Base-by-base conservation (phyloP, 2,329 filamentous ascomycete species). In the Sporothrix mexicana region DNA sequence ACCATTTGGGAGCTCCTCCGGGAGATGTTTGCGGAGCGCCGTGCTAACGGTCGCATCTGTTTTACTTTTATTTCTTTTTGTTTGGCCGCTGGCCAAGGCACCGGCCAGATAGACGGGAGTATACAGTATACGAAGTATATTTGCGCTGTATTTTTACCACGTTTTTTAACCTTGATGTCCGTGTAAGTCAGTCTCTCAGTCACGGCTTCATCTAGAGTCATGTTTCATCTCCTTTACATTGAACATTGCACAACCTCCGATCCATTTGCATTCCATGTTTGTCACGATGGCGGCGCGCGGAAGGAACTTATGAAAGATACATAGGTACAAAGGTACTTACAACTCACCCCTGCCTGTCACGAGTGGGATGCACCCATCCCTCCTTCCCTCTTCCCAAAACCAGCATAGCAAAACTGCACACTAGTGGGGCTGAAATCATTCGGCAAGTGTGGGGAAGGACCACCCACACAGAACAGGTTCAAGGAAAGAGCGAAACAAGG, bases 371-470 rank as follows among this genome's bases (percentile, higher is more conserved):
- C 64, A 23, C 45, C 45, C 45, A 36, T 49, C 25, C 45, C 23
- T 68, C 64, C 25, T 36, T 67, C 62, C 43, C 9, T 59, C 20
- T n/a, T 45, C 17, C 59, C 36, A 62, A 43, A 45, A 10, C 6
- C 20, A 23, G 45, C 23, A 51, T 43, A 51, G 45, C 62, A 67
- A 43, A 47, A 49, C 64, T 67, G 64, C 64, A 51, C 15, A 55
- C 66, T 45, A 45, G 67, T 69, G 67, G 67, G 67, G 67, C 67
- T 69, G 66, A 41, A 23, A 55, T 69, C 66, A 30, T 8, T 69
- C 51, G 67, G 51, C 67, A 69, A 69, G 67, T 69, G 51, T 69
- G 67, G 67, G 67, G 67, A 69, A 69, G 66, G 49, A 43, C 47
- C 47, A 47, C 61, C 59, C 36, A 23, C 59, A 17, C n/a, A 45